Evolutionary conservation across 1,139 yeast genomes (phyloP).

Genomic region (Candida sanyaensis): DNA sequence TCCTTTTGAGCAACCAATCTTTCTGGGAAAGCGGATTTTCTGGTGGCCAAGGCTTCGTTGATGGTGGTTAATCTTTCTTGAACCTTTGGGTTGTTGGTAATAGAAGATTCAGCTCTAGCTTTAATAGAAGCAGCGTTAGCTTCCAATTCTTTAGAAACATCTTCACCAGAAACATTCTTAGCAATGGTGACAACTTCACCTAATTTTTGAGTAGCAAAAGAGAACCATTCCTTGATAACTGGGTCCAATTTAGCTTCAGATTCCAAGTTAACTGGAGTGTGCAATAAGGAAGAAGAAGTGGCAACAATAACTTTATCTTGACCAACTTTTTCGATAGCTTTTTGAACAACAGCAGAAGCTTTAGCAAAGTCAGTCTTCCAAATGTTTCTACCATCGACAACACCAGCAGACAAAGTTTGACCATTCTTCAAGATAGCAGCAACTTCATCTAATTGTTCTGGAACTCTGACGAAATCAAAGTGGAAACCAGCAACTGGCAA

Average conservation of each 20-base stretch:
- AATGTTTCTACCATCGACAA: slow-evolving; percentile 98
- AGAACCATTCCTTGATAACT: slow-evolving; percentile 95
- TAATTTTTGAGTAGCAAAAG: slow-evolving; percentile 96
- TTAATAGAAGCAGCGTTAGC: slow-evolving; percentile 87
- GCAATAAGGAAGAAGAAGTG: slow-evolving; percentile 94
- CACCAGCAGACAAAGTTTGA: slow-evolving; percentile 92
- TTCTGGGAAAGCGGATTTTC: slow-evolving; percentile 82
- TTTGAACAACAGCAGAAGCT: slow-evolving; percentile 78
- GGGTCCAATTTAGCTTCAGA: slow-evolving; percentile 89
- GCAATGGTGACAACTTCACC: slow-evolving; percentile 89
- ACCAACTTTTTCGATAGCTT: slow-evolving; percentile 85
- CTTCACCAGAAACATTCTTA: slow-evolving; percentile 81
- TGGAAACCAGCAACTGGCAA: slow-evolving; percentile 96
- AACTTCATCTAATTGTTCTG: slow-evolving; percentile 92
- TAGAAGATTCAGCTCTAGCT: slow-evolving; percentile 82
- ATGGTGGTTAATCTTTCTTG: slow-evolving; percentile 84
- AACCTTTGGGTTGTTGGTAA: slow-evolving; percentile 91
- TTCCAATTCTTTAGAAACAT: slow-evolving; percentile 65
- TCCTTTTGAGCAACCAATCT: slow-evolving; percentile 88
- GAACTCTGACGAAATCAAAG: slow-evolving; percentile 94
- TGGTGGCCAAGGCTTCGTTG: slow-evolving; percentile 76
- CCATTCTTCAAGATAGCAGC: slow-evolving; percentile 57
- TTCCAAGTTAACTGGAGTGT: slow-evolving; percentile 95
- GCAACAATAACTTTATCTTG: slow-evolving; percentile 87
- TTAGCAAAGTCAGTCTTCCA: slow-evolving; percentile 95